Base-by-base conservation (phyloP, 108 stramenopile species). In the Craspedostauros australis region DNA sequence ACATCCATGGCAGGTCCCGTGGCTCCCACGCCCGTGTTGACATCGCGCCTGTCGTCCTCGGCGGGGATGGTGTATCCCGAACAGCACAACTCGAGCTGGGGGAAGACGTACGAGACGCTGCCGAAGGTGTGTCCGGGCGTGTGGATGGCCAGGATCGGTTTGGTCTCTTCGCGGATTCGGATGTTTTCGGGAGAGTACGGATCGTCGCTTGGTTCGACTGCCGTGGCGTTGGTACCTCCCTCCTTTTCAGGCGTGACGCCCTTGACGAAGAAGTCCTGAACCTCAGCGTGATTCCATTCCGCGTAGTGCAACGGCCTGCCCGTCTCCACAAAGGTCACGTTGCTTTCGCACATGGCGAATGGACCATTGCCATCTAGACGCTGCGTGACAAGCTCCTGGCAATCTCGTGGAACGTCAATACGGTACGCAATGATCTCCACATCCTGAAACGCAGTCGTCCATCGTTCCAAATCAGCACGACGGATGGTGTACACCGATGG, bases 41-140 rank as follows among this genome's bases (percentile, higher is more conserved):
- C 62, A 4, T 74, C 79, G 15, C 41, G 62, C 28, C 74, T 66
- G 5, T 46, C 54, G 45, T 82, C 77, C 59, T 92, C 90, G 24
- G 88, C 40, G 11, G 90, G 90, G 5, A 92, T 66, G 19, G 90
- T 70, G 54, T 60, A 88, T 4, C 90, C 90, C 15, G 84, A 86
- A 16, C 69, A 73, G 52, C 80, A 82, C 25, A 92, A 22, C 4
- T 65, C 54, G 11, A 72, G 57, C 29, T 81, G 49, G 4, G 90
- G 90, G 39, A 92, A 88, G 19, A 92, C 54, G 50, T 84, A 92
- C 1, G 76, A 80, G 7, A 88, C 52, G 39, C 73, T 78, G 39
- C 90, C 90, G 70, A 70, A 86, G 16, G 86, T 77, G 25, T 84
- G 84, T 6, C 90, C 86, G 28, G 90, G 90, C 27, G 90, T 92